Conservation (phyloP, 163 green algal genomes). For the Scenedesmus sp. region DNA sequence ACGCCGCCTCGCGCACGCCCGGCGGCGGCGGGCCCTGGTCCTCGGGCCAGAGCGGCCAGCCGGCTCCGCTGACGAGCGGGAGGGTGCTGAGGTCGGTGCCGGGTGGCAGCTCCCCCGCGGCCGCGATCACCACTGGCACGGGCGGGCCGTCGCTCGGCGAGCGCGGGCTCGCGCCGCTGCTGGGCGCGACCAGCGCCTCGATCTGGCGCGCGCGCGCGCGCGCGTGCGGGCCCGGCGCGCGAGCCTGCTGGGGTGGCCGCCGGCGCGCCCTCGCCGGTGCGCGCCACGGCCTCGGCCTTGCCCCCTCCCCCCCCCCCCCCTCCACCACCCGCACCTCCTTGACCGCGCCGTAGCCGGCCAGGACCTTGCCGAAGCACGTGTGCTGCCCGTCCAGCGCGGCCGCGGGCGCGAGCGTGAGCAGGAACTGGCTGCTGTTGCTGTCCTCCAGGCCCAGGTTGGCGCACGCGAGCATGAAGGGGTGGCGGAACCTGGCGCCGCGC, state of each 20-base stretch:
- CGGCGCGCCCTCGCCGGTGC: too few species aligned
- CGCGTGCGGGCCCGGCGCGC: too few species aligned
- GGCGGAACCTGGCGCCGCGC: neutral
- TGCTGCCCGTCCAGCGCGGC: constrained; percentile 91
- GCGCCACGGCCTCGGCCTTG: too few species aligned
- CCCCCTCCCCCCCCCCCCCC: neutral
- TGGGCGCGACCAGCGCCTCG: neutral
- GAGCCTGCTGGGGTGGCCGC: too few species aligned
- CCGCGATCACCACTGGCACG: constrained; percentile 4
- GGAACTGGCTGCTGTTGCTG: constrained; percentile 92
- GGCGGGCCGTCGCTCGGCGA: neutral
- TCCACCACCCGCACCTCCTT: constrained; percentile 28
- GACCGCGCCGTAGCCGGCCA: constrained; percentile 51
- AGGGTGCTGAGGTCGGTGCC: neutral
- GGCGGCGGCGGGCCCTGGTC: constrained; percentile 2
- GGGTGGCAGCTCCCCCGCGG: constrained; percentile 2
- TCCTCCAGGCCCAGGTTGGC: constrained; percentile 88
- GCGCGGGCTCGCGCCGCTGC: too few species aligned
- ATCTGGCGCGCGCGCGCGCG: neutral
- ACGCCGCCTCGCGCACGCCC: neutral
- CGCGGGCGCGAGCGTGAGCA: constrained; percentile 85
- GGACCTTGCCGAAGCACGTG: constrained; percentile 92
- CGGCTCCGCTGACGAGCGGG: neutral
- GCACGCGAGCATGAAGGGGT: constrained; percentile 70
- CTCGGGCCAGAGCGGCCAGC: constrained; percentile 24